Percentiles rank a stretch among this genome's conserved stretches.
Evolutionary conservation across 2,329 filamentous ascomycete genomes (phyloP).

Genomic region (Pseudogymnoascus sp.): DNA sequence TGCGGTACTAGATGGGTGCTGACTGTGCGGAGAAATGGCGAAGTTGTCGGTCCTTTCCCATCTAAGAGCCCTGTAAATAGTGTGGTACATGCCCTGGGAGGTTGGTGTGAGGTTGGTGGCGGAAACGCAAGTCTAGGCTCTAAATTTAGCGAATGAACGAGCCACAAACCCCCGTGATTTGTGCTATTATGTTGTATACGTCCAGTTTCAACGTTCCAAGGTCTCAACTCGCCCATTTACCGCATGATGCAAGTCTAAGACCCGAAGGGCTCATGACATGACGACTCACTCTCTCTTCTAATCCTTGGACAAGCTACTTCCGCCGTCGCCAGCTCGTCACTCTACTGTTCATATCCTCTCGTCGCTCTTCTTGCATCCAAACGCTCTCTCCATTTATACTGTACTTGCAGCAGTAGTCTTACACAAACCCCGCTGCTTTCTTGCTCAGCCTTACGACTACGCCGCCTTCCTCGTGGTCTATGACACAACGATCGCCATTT

Average conservation of each 20-base stretch:
- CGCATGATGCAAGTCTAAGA: conserved; percentile 4
- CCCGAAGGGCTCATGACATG: conserved; percentile 2
- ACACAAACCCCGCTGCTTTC: conserved; percentile 2
- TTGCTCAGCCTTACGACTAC: conserved; percentile 4
- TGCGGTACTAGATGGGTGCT: not conserved
- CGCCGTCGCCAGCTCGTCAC: not conserved
- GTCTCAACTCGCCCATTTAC: conserved; percentile 4
- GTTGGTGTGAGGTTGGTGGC: conserved; percentile 7
- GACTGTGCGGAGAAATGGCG: not conserved
- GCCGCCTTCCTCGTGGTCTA: conserved; percentile 3
- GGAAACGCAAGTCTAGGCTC: not conserved
- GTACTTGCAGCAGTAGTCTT: not conserved
- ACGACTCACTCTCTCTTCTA: conserved; percentile 6
- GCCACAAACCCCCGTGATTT: conserved; percentile 3
- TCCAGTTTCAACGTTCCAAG: not conserved
- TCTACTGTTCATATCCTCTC: not conserved
- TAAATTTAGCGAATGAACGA: conserved; percentile 1
- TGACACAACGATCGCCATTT: not conserved
- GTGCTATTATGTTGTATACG: not conserved
- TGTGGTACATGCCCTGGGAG: conserved; percentile 2
- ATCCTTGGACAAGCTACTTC: not conserved
- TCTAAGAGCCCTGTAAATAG: not conserved
- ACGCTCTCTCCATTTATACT: not conserved
- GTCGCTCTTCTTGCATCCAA: not conserved
- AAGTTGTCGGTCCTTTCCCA: not conserved